Conservation (phyloP, 495 filamentous ascomycete species). For the Geopyxis carbonaria region DNA sequence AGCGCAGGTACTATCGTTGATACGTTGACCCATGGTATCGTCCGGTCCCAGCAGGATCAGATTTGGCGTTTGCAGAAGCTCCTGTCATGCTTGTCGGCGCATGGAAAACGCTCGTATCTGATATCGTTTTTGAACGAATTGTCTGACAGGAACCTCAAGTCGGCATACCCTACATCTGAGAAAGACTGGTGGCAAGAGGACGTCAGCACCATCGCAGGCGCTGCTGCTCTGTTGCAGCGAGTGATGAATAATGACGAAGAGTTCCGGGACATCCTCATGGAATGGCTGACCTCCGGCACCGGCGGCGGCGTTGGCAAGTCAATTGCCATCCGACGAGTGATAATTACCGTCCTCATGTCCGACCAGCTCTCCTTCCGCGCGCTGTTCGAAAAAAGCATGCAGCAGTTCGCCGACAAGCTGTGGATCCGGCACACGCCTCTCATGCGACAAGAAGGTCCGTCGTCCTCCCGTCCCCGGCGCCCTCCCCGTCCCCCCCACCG, state of each 20-base stretch:
- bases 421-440: slow-evolving; percentile 72
- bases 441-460: slow-evolving; percentile 67
- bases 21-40: slow-evolving; percentile 17
- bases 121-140: slow-evolving; percentile 16
- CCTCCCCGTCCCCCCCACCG: too few species aligned
- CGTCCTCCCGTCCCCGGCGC: too few species aligned
- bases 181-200: slow-evolving; percentile 28
- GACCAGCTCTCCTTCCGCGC: slow-evolving; percentile 35
- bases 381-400: slow-evolving; percentile 48
- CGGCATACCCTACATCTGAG: slow-evolving; percentile 8
- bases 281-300: slow-evolving; percentile 50
- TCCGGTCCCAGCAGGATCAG: slow-evolving; percentile 6
- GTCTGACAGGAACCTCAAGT: slow-evolving; percentile 30
- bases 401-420: slow-evolving; percentile 66
- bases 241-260: slow-evolving; percentile 27
- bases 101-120: slow-evolving; percentile 19
- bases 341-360: slow-evolving; percentile 43
- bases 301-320: slow-evolving; percentile 47
- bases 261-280: slow-evolving; percentile 37
- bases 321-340: slow-evolving; percentile 45
- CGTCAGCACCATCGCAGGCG: slow-evolving; percentile 29
- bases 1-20: slow-evolving; percentile 39
- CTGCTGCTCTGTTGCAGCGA: slow-evolving; percentile 30
- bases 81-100: slow-evolving; percentile 11
- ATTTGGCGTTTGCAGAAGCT: slow-evolving; percentile 21